Evolutionary conservation across 2,329 filamentous ascomycete genomes (phyloP), one percentile per base, ranked within the genome.

Genomic region (Arthrobotrys megalospora): DNA sequence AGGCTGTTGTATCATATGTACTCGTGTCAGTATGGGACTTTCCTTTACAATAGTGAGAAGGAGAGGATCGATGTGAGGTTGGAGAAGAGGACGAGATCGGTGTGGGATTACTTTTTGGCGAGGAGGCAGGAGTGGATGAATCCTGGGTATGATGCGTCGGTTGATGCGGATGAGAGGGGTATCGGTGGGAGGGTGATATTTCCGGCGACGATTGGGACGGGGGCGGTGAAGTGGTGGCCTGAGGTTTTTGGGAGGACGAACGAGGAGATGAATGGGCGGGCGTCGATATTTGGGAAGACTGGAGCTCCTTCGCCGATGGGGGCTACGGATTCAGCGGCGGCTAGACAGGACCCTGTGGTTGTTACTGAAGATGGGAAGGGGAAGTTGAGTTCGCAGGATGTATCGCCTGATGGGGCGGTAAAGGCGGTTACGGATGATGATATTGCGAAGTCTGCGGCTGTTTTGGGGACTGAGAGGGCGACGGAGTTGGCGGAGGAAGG

Each of bases 21-120:
- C 83, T 95, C 95, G 0, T 97, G 94, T 81, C 96, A 99, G 83
- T 99, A 97, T 80, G 96, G 96, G 53, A 97, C 95, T 0, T 99
- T 99, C 83, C 87, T 99, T 4, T 97, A 93, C 85, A 97, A 99
- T 85, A 96, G 90, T 70, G 96, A 99, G 84, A 96, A 94, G 82
- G 92, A 97, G 82, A 91, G 96, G 2, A 86, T 89, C 14, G 92
- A 96, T 50, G 88, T 89, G 21, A 88, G 87, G 32, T 90, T 92
- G 0, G 86, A 87, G 45, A 90, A 94, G 81, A 88, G 89, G 67
- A 97, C 94, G 2, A 88, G 92, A 2, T 97, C 93, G 21, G 96
- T 97, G 0, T 99, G 96, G 96, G 92, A 96, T 81, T 97, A 98
- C 83, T 98, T 99, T 84, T 86, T 98, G 6, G 90, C 92, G 50